Base-by-base conservation (phyloP, 78 protist genomes). In the Trichosphaerium sp. region DNA sequence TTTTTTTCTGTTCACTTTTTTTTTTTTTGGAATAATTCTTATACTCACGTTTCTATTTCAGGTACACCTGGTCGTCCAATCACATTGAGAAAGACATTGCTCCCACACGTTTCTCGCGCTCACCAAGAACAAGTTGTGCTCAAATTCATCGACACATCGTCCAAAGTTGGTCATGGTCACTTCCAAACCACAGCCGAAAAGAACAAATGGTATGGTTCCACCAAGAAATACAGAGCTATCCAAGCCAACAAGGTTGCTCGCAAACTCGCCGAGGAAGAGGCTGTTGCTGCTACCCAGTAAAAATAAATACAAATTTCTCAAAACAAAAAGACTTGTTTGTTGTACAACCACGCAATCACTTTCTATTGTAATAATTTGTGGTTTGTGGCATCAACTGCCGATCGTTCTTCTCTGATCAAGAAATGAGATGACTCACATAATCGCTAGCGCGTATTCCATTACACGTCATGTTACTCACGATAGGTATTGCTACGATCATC, bases 91-190 rank as follows among this genome's bases (percentile, higher is more conserved):
- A 91, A 94, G 84, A 25, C 96, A 0, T 75, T 95, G 52, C 42
- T 73, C 59, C 64, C 82, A 38, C 85, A 67, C 77, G 81, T 94
- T 32, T 14, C 23, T 37, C 85, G 96, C 35, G 29, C 75, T 6
- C 97, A 96, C 34, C 57, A 31, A 55, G 98, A 92, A 76, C 71
- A 90, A 42, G 63, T 7, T 43, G 7, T 21, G 23, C 92, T 96
- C 83, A 95, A 96, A 94, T 98, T 94, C 96, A 98, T 98, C 84
- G 99, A 97, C 74, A 98, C 99, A 66, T 79, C 98, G 4, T 84
- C 96, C 79, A 96, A 97, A 91, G 68, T 91, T 37, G 99, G 99
- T 32, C 96, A 94, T 84, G 99, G 99, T 21, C 82, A 97, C 52
- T 97, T 93, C 97, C 99, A 98, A 89, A 96, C 99, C 55, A 2